These are phyloP conservation scores for Cicer yamashitae DNA, from an alignment of 306 rosid genomes.

Conservation along the genomic window DNA sequence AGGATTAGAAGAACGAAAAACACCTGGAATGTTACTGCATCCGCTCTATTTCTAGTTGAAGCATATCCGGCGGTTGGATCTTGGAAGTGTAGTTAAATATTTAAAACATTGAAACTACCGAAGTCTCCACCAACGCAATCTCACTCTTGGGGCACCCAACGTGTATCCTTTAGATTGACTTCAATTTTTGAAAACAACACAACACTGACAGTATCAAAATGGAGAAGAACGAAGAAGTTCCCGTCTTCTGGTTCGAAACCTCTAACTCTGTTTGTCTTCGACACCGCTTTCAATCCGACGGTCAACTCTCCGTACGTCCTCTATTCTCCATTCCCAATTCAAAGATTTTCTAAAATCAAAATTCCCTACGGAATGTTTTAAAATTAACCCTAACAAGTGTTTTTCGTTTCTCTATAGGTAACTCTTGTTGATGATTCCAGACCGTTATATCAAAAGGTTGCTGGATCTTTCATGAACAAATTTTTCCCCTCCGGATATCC, in stretches of 20 bases:
- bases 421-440: slow-evolving; percentile 73
- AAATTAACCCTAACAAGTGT: background rate
- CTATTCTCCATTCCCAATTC: background rate
- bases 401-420: slow-evolving; percentile 49
- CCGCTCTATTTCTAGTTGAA: too few relatives aligned
- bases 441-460: slow-evolving; percentile 61
- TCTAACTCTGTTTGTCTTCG: slow-evolving; percentile 66
- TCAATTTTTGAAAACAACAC: slow-evolving; percentile 29
- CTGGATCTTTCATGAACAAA: slow-evolving; percentile 67
- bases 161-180: background rate
- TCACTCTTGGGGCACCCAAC: too few relatives aligned
- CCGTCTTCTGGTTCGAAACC: slow-evolving; percentile 71
- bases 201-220: slow-evolving; percentile 45
- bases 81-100: too few relatives aligned
- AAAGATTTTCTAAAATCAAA: background rate
- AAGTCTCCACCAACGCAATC: too few relatives aligned
- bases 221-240: slow-evolving; percentile 50
- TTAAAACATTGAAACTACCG: too few relatives aligned
- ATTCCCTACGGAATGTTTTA: too few relatives aligned
- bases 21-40: too few relatives aligned
- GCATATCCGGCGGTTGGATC: too few relatives aligned
- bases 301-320: slow-evolving; percentile 72
- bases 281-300: slow-evolving; percentile 62
- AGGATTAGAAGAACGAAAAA: too few relatives aligned
- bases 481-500: slow-evolving; percentile 97